Evolutionary conservation across 176 grass and related monocot genomes (phyloP).

Genomic region (Poa pratensis): DNA sequence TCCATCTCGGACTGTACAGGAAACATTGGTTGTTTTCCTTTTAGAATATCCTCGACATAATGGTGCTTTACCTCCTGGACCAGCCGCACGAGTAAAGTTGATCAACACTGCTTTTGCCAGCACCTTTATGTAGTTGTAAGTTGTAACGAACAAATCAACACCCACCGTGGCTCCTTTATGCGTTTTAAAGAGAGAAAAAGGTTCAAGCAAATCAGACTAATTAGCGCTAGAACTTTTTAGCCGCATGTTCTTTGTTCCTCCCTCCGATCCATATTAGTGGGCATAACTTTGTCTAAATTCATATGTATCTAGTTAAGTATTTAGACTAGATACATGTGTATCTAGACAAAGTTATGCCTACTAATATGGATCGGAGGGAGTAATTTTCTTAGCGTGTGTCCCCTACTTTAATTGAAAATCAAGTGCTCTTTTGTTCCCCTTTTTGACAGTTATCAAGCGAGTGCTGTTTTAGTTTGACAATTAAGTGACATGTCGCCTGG

Average conservation of each 20-base stretch:
- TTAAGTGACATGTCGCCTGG: neutral
- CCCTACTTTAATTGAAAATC: neutral
- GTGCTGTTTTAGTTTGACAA: constrained; percentile 5
- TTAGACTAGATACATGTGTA: too few relatives aligned
- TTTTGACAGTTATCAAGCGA: neutral
- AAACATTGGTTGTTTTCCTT: too few relatives aligned
- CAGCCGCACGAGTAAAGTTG: neutral
- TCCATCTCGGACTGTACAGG: too few relatives aligned
- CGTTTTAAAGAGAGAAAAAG: constrained; percentile 7
- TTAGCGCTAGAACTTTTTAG: too few relatives aligned
- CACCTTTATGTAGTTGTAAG: neutral
- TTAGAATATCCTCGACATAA: too few relatives aligned
- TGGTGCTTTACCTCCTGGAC: too few relatives aligned
- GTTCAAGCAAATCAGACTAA: neutral
- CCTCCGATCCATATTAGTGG: too few relatives aligned
- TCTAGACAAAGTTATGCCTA: neutral
- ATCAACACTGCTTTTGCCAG: constrained; percentile 4
- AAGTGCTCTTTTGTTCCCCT: neutral
- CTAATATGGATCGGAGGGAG: neutral
- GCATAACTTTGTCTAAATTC: too few relatives aligned
- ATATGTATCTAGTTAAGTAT: too few relatives aligned
- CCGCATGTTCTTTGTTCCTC: too few relatives aligned
- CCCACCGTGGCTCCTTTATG: neutral
- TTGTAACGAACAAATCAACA: constrained; percentile 29
- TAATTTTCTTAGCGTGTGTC: neutral